Evolutionary conservation across 1,284 basidiomycete genomes (phyloP), one percentile per base, ranked within the genome.

Genomic region (Ganoderma lingzhi): DNA sequence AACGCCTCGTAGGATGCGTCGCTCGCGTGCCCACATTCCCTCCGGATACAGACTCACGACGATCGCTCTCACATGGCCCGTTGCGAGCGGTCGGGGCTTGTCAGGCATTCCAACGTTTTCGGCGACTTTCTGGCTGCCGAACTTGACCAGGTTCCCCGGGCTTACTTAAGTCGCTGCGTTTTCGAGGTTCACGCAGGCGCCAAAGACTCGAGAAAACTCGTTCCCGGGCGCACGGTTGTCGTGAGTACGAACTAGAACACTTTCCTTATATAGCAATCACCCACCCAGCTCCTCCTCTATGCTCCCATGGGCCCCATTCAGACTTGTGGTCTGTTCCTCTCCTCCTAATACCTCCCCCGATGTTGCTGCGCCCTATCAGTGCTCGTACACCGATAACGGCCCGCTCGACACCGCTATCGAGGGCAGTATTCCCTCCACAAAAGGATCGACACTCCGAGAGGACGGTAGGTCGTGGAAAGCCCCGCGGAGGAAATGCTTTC

Each of bases 301-400:
- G 65, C 68, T 71, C 72, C 62, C 70, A 71, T 67, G 70, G 63
- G 37, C 61, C 32, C 66, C 63, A 60, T 65, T 65, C 62, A 59
- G 61, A 59, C 56, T 62, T 65, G 63, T 65, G 62, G 63, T 19
- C 23, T 14, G 37, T 61, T 35, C 32, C 61, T 64, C 66, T 65
- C 68, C 59, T 68, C 44, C 58, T 23, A 51, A 55, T n/a, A 55
- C 53, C 59, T 51, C 56, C 51, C 39, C 28, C 28, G 17, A 17
- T 56, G 62, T 62, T 61, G 14, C n/a, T 60, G 63, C 63, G 62
- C 63, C 64, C 68, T 62, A 66, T 68, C 68, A 59, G 63, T 37
- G 44, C n/a, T n/a, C n/a, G n/a, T 53, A 15, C 30, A 62, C 35
- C 55, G 70, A 73, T 73, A 73, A 73, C 70, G 72, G 70, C 48